A percentile compares a stretch with the other conserved stretches of the same genome.
phyloP scores from a whole-genome alignment of 768 basidiomycete species.

The Rhizopogon sp. region DNA sequence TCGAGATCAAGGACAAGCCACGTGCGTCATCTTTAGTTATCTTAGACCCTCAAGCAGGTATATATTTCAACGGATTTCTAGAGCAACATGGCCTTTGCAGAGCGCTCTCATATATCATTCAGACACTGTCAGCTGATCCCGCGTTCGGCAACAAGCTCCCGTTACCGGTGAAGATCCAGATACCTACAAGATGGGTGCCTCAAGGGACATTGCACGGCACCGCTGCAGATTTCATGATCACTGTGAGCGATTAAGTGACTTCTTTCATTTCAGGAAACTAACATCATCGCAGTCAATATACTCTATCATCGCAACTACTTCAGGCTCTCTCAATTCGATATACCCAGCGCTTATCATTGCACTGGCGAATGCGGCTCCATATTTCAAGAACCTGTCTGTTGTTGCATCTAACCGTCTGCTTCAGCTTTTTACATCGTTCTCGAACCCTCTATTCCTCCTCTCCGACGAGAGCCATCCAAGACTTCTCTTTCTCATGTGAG shows the following conservation, averaged over 20 bases:
- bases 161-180: constrained; percentile 54
- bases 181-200: constrained; percentile 75
- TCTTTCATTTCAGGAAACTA: constrained; percentile 5
- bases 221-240: constrained; percentile 83
- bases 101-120: constrained; percentile 86
- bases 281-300: constrained; percentile 65
- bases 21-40: constrained; percentile 42
- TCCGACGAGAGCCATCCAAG: constrained; percentile 95
- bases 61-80: constrained; percentile 24
- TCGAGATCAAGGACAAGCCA: constrained; percentile 93
- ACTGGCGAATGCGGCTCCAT: constrained; percentile 83
- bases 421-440: constrained; percentile 89
- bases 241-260: constrained; percentile 43
- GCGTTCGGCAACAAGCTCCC: constrained; percentile 69
- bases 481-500: constrained; percentile 85
- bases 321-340: constrained; percentile 72
- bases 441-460: constrained; percentile 82
- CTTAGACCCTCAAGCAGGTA: not conserved
- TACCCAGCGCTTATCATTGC: constrained; percentile 93
- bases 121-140: constrained; percentile 83
- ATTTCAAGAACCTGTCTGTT: constrained; percentile 76
- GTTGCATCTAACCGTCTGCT: constrained; percentile 78
- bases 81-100: constrained; percentile 91
- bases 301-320: constrained; percentile 83
- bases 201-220: constrained; percentile 63